Percentiles rank a stretch among this genome's conserved stretches.
These are phyloP conservation scores for Coriolopsis trogii DNA, from an alignment of 1,284 basidiomycete genomes.

Conservation along the genomic window DNA sequence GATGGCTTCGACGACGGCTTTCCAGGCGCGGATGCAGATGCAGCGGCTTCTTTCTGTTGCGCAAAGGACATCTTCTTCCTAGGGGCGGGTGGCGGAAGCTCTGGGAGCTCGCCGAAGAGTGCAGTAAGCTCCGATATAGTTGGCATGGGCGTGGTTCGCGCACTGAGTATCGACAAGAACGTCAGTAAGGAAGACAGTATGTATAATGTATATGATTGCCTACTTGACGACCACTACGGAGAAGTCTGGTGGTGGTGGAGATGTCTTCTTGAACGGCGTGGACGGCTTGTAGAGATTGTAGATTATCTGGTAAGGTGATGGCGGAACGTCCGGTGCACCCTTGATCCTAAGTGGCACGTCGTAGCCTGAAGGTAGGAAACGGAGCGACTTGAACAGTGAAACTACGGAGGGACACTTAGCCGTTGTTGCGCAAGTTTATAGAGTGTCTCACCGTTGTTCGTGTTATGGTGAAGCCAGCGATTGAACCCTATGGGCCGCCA, in stretches of 20 bases:
- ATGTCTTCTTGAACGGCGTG: constrained; percentile 81
- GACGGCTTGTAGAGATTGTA: constrained; percentile 93
- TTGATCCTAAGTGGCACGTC: constrained; percentile 38
- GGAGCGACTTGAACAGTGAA: constrained; percentile 71
- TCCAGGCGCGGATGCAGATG: constrained; percentile 10
- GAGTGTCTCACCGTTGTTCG: constrained; percentile 48
- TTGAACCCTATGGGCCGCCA: constrained; percentile 58
- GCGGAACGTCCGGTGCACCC: constrained; percentile 7
- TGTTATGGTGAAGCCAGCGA: constrained; percentile 47
- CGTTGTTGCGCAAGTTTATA: background rate
- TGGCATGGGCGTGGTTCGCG: constrained; percentile 73
- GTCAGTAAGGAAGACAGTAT: no score
- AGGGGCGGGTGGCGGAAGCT: constrained; percentile 46
- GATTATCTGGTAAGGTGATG: constrained; percentile 81
- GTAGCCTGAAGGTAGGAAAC: constrained; percentile 77
- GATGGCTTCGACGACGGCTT: background rate
- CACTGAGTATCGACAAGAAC: constrained; percentile 56
- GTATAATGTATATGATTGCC: constrained; percentile 30
- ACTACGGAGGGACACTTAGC: constrained; percentile 41
- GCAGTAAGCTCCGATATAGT: constrained; percentile 67
- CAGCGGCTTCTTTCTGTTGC: constrained; percentile 25
- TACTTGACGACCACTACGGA: constrained; percentile 86
- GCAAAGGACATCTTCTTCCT: constrained; percentile 30
- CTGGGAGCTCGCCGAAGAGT: constrained; percentile 66
- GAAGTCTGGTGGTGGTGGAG: constrained; percentile 86